Evolutionary conservation across 148 eudicot species (phyloP), one percentile per base, ranked within the genome.

Genomic region (Fagopyrum tataricum): DNA sequence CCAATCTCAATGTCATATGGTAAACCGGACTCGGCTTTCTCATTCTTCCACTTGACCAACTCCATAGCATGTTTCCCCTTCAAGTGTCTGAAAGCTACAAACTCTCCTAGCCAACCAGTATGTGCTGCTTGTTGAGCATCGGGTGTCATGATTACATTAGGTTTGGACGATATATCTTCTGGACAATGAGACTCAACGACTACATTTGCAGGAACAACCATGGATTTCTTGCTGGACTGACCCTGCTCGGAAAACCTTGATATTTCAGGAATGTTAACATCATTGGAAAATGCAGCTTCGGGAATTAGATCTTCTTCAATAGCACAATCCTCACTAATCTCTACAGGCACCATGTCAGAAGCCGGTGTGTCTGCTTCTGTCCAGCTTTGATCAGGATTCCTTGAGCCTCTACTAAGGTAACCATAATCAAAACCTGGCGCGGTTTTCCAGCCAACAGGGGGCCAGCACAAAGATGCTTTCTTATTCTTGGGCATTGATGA

Each of bases 361-460:
- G 40, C 12, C 12, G 61, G 71, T 67, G 40, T 56, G 56, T 21
- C 62, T 23, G 72, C 58, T 51, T 69, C 0, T 69, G 52, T 59
- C 70, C 66, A 64, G 78, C 46, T 71, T 58, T 21, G 64, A 58
- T 58, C 26, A 21, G 64, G 6, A 58, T 11, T 58, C 31, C 4
- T 37, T 4, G 7, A 37, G 43, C 42, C 69, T 15, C 18, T 14
- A 39, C 69, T 64, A 15, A 37, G 69, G 13, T 31, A 64, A 5
- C 69, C 69, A 79, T 67, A 71, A 68, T 47, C 58, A 75, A 85
- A 88, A 69, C 96, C 90, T 6, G 97, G 99, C 47, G 96, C 97
- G n/a, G 88, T 87, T 82, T 82, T 95, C 96, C 98, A 94, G 72
- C 82, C 88, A 44, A 72, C 86, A 72, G 97, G 96, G 23, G 96